Conservation (phyloP, 176 grass and related monocot genomes). For the Musa schizocarpa region DNA sequence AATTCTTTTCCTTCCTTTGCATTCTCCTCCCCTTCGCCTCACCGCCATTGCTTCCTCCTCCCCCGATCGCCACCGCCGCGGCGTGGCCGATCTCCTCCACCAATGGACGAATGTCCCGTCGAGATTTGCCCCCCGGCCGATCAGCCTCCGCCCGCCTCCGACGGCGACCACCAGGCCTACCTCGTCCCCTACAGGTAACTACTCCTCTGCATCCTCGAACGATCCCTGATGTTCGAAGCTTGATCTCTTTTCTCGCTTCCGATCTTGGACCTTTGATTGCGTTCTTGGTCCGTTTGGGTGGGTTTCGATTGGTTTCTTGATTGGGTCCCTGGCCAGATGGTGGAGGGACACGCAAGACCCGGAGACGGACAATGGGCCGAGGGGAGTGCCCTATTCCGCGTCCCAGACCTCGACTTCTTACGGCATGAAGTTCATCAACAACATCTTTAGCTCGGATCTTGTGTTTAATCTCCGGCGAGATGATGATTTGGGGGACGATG, state of each 20-base stretch:
- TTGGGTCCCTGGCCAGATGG: slow-evolving; percentile 30
- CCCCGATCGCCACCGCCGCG: neutral
- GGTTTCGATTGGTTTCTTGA: slow-evolving; percentile 10
- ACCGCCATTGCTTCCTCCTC: neutral
- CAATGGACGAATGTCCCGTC: slow-evolving; percentile 7
- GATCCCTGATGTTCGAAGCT: neutral
- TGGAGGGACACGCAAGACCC: slow-evolving; percentile 43
- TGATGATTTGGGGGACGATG: slow-evolving; percentile 20
- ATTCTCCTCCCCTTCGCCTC: neutral
- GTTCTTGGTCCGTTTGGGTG: neutral
- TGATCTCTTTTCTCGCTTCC: slow-evolving; percentile 9
- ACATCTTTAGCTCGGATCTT: slow-evolving; percentile 62
- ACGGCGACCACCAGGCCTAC: slow-evolving; percentile 27
- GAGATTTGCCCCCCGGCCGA: neutral
- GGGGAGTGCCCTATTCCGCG: slow-evolving; percentile 50
- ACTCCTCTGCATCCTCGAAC: neutral
- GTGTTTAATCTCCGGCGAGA: slow-evolving; percentile 53
- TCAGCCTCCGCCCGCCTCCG: slow-evolving; percentile 6
- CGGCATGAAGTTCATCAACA: slow-evolving; percentile 63
- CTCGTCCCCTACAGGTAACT: slow-evolving; percentile 60
- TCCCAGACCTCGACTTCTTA: slow-evolving; percentile 37
- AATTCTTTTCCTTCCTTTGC: neutral
- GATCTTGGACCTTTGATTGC: neutral
- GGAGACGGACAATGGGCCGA: neutral
- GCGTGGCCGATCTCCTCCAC: neutral